A percentile compares a stretch with the other conserved stretches of the same genome.
Conservation (phyloP, 192 early-diverging fungal species). For the Phlyctochytrium bullatum region DNA sequence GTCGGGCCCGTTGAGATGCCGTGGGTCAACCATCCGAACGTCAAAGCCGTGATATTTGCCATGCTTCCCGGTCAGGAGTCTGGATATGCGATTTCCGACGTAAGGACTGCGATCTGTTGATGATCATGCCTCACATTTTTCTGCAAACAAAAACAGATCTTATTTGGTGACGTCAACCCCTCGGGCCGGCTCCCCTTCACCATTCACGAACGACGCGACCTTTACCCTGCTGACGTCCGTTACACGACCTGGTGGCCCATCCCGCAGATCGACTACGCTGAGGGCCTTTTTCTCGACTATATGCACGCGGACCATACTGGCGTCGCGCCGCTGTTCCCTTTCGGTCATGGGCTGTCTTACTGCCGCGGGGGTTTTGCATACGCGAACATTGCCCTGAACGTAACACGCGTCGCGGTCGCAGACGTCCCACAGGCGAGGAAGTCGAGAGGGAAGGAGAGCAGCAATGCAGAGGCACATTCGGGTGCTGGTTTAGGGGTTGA, state of each 20-base stretch:
- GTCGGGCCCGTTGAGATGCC: slow-evolving; percentile 54
- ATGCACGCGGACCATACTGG: slow-evolving; percentile 40
- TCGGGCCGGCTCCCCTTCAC: slow-evolving; percentile 59
- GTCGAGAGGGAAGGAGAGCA: background rate
- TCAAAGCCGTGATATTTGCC: slow-evolving; percentile 52
- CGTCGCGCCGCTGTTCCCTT: slow-evolving; percentile 43
- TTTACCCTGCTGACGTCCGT: slow-evolving; percentile 32
- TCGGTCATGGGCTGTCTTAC: slow-evolving; percentile 58
- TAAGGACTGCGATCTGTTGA: too few relatives aligned
- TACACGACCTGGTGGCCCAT: slow-evolving; percentile 25
- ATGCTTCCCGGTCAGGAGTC: slow-evolving; percentile 61
- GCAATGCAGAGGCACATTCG: too few relatives aligned
- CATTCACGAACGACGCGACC: slow-evolving; percentile 33
- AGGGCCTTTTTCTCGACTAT: slow-evolving; percentile 51
- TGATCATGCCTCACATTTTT: slow-evolving; percentile 16
- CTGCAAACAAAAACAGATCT: too few relatives aligned
- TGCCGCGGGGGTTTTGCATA: slow-evolving; percentile 54
- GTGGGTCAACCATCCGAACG: slow-evolving; percentile 53
- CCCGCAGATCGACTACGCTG: slow-evolving; percentile 38
- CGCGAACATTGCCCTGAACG: slow-evolving; percentile 10
- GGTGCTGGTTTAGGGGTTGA: slow-evolving; percentile 4
- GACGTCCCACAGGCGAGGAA: background rate
- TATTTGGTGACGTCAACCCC: slow-evolving; percentile 60
- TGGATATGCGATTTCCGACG: slow-evolving; percentile 57
- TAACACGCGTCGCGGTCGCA: background rate